Conservation (phyloP, 2,329 filamentous ascomycete genomes). For the Talaromyces sp. region DNA sequence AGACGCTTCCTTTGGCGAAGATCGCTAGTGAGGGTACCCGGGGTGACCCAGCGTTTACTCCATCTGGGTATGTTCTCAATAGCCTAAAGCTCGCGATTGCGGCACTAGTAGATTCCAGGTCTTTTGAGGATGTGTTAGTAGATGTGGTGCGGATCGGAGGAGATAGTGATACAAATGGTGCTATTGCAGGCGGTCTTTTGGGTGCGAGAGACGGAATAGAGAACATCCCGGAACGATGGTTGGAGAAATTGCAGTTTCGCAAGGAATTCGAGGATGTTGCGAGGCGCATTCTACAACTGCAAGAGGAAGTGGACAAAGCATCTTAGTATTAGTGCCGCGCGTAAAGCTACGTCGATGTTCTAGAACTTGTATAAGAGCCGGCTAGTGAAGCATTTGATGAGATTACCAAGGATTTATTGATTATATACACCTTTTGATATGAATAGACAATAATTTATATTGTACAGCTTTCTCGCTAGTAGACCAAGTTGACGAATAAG, state of each 20-base stretch:
- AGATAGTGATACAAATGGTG: conserved; percentile 8
- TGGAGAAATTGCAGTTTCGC: conserved; percentile 3
- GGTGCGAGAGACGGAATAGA: conserved; percentile 8
- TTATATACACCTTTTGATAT: too few species aligned
- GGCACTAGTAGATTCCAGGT: conserved; percentile 1
- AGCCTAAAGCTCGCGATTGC: conserved; percentile 6
- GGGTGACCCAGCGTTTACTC: neutral
- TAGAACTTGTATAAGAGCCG: too few species aligned
- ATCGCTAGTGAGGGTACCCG: neutral
- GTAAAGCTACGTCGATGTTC: too few species aligned
- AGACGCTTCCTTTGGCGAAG: conserved; percentile 2
- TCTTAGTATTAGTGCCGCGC: too few species aligned
- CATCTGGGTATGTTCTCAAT: conserved; percentile 7
- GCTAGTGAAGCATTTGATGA: too few species aligned
- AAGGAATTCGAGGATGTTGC: conserved; percentile 4
- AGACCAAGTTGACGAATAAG: too few species aligned
- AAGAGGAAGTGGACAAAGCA: neutral
- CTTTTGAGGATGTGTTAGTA: conserved; percentile 7
- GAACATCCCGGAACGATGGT: neutral
- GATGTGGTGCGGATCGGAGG: conserved; percentile 3
- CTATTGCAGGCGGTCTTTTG: conserved; percentile 6
- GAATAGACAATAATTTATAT: too few species aligned
- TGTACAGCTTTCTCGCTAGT: too few species aligned
- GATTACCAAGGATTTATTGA: too few species aligned
- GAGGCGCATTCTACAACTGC: conserved; percentile 29